A percentile compares a stretch with the other conserved stretches of the same genome.
Conservation (phyloP, 371 early-diverging fungal genomes). For the Rhizopus sp. region DNA sequence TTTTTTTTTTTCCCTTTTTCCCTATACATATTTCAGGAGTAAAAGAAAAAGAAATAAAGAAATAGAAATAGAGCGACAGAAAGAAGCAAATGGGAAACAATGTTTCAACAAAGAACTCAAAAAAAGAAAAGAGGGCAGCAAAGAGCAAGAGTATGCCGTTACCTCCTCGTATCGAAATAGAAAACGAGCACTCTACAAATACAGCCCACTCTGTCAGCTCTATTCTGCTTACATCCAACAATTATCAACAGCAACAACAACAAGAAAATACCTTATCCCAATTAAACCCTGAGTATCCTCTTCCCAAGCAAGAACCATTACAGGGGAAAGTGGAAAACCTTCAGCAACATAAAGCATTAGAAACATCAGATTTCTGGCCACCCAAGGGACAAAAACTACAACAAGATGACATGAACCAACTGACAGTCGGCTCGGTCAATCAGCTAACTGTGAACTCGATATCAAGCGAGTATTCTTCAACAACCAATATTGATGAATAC, state of each 20-base stretch:
- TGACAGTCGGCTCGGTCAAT: slow-evolving; percentile 49
- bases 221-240: slow-evolving; percentile 41
- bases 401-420: slow-evolving; percentile 34
- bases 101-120: slow-evolving; percentile 17
- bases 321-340: slow-evolving; percentile 37
- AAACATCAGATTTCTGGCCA: slow-evolving; percentile 44
- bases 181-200: slow-evolving; percentile 49
- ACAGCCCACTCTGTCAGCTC: slow-evolving; percentile 53
- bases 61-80: not conserved
- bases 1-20: not conserved
- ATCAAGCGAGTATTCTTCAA: slow-evolving; percentile 32
- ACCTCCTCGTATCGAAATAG: slow-evolving; percentile 28
- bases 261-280: slow-evolving; percentile 34
- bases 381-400: slow-evolving; percentile 21
- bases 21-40: not conserved
- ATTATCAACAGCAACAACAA: slow-evolving; percentile 17
- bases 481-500: slow-evolving; percentile 78
- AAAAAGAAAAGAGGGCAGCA: slow-evolving; percentile 18
- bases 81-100: slow-evolving; percentile 24
- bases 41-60: not conserved
- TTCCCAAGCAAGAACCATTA: slow-evolving; percentile 23
- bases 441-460: slow-evolving; percentile 50
- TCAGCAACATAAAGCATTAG: slow-evolving; percentile 40
- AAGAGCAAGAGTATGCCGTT: slow-evolving; percentile 24
- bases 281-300: slow-evolving; percentile 50